A percentile compares a stretch with the other conserved stretches of the same genome.
Conservation (phyloP, 148 eudicot species). For the Polygonum maritimum region DNA sequence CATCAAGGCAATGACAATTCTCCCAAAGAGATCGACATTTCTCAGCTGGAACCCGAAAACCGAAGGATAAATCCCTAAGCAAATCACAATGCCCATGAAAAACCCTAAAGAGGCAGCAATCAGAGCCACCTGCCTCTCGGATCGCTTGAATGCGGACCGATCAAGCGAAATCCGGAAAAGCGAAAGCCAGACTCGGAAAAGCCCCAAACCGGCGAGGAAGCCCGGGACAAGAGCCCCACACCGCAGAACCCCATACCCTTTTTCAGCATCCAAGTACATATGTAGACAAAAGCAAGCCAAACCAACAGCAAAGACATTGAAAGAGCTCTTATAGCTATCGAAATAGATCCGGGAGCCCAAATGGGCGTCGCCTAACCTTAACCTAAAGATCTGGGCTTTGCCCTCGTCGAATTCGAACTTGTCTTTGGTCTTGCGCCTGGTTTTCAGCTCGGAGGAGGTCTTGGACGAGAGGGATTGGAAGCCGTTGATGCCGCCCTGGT, state of each 20-base stretch:
- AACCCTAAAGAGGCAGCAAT: conserved; percentile 50
- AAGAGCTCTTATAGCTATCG: conserved; percentile 38
- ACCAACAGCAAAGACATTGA: conserved; percentile 39
- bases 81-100: conserved; percentile 34
- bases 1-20: conserved; percentile 28
- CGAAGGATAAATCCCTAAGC: conserved; percentile 38
- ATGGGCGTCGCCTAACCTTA: conserved; percentile 71
- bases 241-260: conserved; percentile 37
- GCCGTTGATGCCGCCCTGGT: conserved; percentile 25
- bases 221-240: conserved; percentile 67
- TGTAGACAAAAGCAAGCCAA: conserved; percentile 42
- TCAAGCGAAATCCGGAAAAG: conserved; percentile 55
- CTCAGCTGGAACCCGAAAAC: conserved; percentile 51
- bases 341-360: conserved; percentile 53
- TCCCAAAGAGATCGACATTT: conserved; percentile 55
- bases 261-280: conserved; percentile 24
- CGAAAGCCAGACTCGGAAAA: conserved; percentile 42
- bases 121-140: conserved; percentile 62
- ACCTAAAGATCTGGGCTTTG: conserved; percentile 97
- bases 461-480: conserved; percentile 35
- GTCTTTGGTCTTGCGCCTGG: conserved; percentile 59
- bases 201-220: conserved; percentile 33
- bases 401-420: conserved; percentile 79
- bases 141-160: conserved; percentile 65
- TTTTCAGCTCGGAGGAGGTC: conserved; percentile 41